Base-by-base conservation (phyloP, 1,139 yeast species). In the Hanseniaspora uvarum region DNA sequence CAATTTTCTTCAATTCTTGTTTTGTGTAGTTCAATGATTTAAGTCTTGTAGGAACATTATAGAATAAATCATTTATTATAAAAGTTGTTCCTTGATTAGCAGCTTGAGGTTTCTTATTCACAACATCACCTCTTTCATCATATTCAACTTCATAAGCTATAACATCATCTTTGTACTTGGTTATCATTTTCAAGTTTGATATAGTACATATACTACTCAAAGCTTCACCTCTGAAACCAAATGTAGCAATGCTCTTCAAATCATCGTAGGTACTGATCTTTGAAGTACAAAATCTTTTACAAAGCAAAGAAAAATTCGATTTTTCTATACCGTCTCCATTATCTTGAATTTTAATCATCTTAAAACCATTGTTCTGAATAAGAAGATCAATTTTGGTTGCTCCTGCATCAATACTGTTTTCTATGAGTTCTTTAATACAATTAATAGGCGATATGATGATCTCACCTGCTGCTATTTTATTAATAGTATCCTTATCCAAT, bases 381-480 rank as follows among this genome's bases (percentile, higher is more conserved):
- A 77, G 67, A 1, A 89, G 73, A 33, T 74, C 79, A n/a, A 89
- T 73, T n/a, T 70, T 63, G 0, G 79, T 69, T 12, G 94, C 77
- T 0, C 76, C 74, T 0, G 96, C 89, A 65, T 88, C 96, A 1
- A 87, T 70, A 14, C 89, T 74, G 68, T 88, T 88, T 63, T 86
- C 94, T 49, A 89, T 66, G 64, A 89, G 69, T 63, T 86, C 95
- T 59, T 81, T 79, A 23, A 86, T 67, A 0, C 86, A 94, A 56
- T 92, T 92, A 2, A 94, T 86, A 0, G 98, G 98, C 7, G 89
- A 94, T 36, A 89, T 77, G 56, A 94, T 86, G 69, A 94, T 87
- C 69, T 94, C 98, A 0, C 98, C 98, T 0, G 99, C 98, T 0
- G 99, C 98, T 30, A 94, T 92, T 57, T 83, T 77, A 66, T 87